These are phyloP conservation scores for Pulchroboletus neoregius DNA, from an alignment of 1,284 basidiomycete species.

Conservation along the genomic window DNA sequence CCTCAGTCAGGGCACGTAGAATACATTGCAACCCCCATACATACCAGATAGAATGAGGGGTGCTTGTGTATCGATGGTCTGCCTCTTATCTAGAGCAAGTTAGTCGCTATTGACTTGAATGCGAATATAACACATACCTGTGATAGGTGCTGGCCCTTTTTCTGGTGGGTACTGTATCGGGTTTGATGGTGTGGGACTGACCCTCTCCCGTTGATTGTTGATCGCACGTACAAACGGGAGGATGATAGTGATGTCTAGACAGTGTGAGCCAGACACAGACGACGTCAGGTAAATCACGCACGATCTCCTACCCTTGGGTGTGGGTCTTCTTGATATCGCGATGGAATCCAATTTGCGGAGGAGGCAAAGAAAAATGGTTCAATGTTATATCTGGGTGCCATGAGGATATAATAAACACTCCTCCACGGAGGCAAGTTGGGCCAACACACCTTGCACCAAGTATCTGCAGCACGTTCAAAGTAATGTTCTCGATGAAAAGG, in stretches of 20 bases:
- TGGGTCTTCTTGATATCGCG: constrained; percentile 48
- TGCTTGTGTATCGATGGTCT: constrained; percentile 50
- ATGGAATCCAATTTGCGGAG: constrained; percentile 52
- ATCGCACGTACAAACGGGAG: constrained; percentile 45
- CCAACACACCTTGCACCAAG: no score
- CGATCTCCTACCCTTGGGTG: no score
- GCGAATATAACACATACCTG: constrained; percentile 20
- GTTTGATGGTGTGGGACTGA: no score
- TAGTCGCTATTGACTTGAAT: background rate
- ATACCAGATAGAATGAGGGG: constrained; percentile 39
- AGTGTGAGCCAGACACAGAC: constrained; percentile 2
- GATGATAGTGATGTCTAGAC: constrained; percentile 46
- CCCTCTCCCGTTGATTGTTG: constrained; percentile 16
- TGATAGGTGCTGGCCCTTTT: constrained; percentile 5
- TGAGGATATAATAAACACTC: no score
- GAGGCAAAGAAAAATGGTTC: constrained; percentile 61
- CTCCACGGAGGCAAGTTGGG: no score
- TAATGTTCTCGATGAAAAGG: constrained; percentile 49
- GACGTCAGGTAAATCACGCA: no score
- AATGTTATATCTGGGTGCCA: constrained; percentile 35
- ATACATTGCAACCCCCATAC: no score
- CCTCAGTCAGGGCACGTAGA: no score
- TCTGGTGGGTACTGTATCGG: background rate
- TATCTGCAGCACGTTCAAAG: constrained; percentile 49
- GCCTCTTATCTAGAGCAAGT: constrained; percentile 18